Percentiles rank a stretch among this genome's conserved stretches.
phyloP scores from a whole-genome alignment of 2,329 filamentous ascomycete genomes.

The Verticillium nonalfalfae region DNA sequence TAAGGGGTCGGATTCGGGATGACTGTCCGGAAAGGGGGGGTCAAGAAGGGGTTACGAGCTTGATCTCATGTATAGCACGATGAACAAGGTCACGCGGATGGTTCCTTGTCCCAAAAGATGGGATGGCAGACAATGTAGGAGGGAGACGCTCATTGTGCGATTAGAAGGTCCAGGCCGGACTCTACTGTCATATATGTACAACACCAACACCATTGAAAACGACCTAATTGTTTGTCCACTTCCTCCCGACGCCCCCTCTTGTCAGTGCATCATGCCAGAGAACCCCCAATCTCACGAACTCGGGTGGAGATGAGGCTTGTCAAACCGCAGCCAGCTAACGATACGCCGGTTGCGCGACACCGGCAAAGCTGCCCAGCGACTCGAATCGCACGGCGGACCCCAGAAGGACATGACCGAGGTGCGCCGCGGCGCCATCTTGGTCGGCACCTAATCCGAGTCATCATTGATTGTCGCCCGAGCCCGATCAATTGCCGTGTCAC shows the following conservation, averaged over 20 bases:
- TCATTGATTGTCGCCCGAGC: constrained; percentile 53
- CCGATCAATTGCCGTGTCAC: constrained; percentile 54
- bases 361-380: background rate
- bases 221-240: background rate
- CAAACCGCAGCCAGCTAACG: background rate
- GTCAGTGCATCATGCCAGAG: background rate
- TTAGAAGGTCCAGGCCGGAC: constrained; percentile 4
- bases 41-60: too few relatives aligned
- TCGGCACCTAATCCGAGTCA: constrained; percentile 45
- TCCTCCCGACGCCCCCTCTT: background rate
- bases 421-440: constrained; percentile 8
- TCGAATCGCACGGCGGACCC: background rate
- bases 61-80: background rate
- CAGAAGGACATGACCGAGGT: background rate
- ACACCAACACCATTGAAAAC: constrained; percentile 2
- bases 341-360: background rate
- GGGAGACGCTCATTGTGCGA: background rate
- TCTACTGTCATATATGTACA: constrained; percentile 16
- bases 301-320: background rate
- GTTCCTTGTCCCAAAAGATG: background rate
- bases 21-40: background rate
- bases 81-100: background rate
- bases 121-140: background rate
- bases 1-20: background rate
- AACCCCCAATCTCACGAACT: background rate